phyloP scores from a whole-genome alignment of 1,284 basidiomycete species.

The Apiotrichum sp. region DNA sequence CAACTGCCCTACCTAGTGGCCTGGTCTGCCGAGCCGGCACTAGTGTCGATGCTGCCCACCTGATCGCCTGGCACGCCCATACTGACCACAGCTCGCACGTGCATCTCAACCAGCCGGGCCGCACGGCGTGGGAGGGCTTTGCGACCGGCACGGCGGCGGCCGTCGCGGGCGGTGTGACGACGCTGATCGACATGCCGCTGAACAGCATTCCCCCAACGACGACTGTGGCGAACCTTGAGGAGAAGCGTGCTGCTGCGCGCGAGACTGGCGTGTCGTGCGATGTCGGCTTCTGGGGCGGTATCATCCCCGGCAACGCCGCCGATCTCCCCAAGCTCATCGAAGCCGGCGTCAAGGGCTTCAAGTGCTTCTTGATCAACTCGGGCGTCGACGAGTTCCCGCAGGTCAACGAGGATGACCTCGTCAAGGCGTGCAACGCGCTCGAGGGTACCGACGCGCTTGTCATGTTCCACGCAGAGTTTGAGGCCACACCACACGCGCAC shows the following conservation, averaged over 20 bases:
- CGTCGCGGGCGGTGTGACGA: constrained; percentile 81
- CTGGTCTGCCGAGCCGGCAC: no score
- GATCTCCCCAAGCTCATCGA: constrained; percentile 55
- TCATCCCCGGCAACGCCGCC: constrained; percentile 73
- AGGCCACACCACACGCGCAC: constrained; percentile 31
- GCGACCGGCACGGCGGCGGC: constrained; percentile 82
- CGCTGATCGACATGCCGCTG: constrained; percentile 89
- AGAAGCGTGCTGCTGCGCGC: constrained; percentile 63
- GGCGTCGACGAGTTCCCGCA: constrained; percentile 94
- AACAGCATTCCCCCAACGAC: constrained; percentile 94
- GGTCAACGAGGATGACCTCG: constrained; percentile 65
- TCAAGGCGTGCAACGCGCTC: constrained; percentile 57
- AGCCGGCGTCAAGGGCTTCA: constrained; percentile 84
- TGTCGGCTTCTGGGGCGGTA: constrained; percentile 91
- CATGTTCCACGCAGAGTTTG: constrained; percentile 86
- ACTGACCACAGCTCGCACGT: constrained; percentile 64
- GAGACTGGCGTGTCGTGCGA: constrained; percentile 56
- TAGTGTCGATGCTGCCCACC: no score
- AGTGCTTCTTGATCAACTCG: constrained; percentile 89
- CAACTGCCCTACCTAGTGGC: no score
- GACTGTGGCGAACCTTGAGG: constrained; percentile 63
- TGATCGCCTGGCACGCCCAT: no score
- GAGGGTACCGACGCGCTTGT: constrained; percentile 64
- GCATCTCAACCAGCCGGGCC: constrained; percentile 85
- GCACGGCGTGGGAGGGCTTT: constrained; percentile 80